Evolutionary conservation across 2,329 filamentous ascomycete species (phyloP), one percentile per base, ranked within the genome.

Genomic region (Beauveria medogensis): DNA sequence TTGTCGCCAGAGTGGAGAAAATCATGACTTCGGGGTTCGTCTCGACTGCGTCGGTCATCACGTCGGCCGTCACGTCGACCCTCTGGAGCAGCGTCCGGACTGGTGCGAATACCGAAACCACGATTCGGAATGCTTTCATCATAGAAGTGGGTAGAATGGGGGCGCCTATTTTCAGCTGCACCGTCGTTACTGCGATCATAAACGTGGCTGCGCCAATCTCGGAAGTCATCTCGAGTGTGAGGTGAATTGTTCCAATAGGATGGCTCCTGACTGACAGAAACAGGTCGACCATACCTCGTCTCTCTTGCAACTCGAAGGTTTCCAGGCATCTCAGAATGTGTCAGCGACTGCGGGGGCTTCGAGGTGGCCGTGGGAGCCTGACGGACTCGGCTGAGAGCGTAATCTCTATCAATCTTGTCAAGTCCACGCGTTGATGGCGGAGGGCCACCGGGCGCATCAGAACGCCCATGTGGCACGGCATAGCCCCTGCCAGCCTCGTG

Each of bases 401-500:
- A 83, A 7, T 74, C 52, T 61, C 81, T 76, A 65, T 82, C 82
- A 64, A 90, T 82, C 72, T 84, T 89, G 66, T 91, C 88, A 64
- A 91, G 84, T 0, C 86, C 88, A 66, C 87, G 79, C 3, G 85
- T 89, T 5, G 86, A 83, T 5, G 87, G 87, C 10, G 89, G 89
- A 2, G 88, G 88, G 0, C 81, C 79, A 37, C 80, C 71, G 26
- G 73, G 68, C 16, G 80, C 78, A 62, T 77, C 74, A 7, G 69
- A 69, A 5, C 72, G 71, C 62, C 64, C 70, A 18, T 65, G 67
- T 54, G 68, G 71, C 37, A 65, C 66, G 55, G 75, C 76, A 63
- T 78, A 80, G 30, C 41, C 50, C 22, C 50, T 59, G 18, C 34
- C 55, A 12, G 37, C 16, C n/a, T 51, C 60, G 26, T 59, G 37